Percentiles rank a stretch among this genome's conserved stretches.
phyloP scores from a whole-genome alignment of 805 yeast genomes.

The Starmerella gropengiesseri region DNA sequence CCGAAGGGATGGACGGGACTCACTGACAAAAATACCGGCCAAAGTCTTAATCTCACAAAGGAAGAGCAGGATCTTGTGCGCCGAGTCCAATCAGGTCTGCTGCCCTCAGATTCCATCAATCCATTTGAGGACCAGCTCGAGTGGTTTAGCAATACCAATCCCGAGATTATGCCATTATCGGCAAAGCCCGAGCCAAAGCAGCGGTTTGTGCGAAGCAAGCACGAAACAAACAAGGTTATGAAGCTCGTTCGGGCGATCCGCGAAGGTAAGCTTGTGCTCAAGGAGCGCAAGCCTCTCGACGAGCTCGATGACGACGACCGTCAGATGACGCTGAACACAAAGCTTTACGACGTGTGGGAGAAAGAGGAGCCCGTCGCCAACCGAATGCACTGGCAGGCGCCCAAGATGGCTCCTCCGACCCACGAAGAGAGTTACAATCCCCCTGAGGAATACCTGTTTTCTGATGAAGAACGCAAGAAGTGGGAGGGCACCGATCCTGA shows the following conservation, averaged over 20 bases:
- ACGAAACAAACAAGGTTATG: conserved; percentile 93
- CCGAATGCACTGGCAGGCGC: conserved; percentile 83
- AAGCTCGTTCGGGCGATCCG: conserved; percentile 92
- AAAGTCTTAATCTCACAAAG: conserved; percentile 63
- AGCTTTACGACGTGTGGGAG: conserved; percentile 74
- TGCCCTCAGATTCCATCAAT: conserved; percentile 64
- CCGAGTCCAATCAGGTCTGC: conserved; percentile 75
- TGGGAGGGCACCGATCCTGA: conserved; percentile 62
- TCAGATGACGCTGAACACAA: conserved; percentile 28
- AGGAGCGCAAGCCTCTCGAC: conserved; percentile 44
- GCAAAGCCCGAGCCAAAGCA: conserved; percentile 97
- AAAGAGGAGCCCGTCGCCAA: conserved; percentile 49
- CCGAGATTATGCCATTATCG: conserved; percentile 77
- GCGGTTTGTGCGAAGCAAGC: conserved; percentile 90
- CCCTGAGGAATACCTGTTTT: conserved; percentile 83
- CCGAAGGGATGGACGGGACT: conserved; percentile 99
- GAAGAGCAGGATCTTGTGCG: conserved; percentile 85
- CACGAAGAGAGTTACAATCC: conserved; percentile 96
- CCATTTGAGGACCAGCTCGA: conserved; percentile 92
- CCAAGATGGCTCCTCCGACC: conserved; percentile 91
- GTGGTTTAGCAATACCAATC: conserved; percentile 69
- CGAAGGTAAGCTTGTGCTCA: conserved; percentile 85
- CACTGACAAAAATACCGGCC: conserved; percentile 79
- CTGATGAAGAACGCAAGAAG: conserved; percentile 60
- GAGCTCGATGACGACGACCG: conserved; percentile 41